Conservation (phyloP, 108 stramenopile species). For the Cyclotella atomus region DNA sequence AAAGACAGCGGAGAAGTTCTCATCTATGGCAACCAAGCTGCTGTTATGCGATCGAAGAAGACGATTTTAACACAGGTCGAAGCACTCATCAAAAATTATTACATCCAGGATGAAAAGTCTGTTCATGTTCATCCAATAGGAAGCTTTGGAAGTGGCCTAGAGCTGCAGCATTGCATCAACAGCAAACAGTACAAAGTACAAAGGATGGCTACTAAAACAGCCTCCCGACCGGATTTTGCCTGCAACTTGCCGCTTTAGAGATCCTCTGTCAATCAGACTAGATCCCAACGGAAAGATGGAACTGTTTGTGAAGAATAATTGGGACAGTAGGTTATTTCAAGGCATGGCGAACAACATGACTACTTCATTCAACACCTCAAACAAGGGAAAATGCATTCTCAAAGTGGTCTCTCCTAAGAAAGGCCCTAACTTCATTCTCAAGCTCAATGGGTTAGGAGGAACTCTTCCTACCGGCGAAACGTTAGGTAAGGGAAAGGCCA, state of each 20-base stretch:
- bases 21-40: slow-evolving; percentile 4
- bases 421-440: background rate
- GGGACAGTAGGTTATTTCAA: background rate
- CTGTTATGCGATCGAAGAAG: background rate
- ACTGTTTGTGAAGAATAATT: background rate
- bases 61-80: background rate
- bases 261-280: background rate
- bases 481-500: background rate
- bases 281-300: background rate
- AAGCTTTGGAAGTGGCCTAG: slow-evolving; percentile 7
- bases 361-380: background rate
- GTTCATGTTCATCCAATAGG: background rate
- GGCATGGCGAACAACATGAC: background rate
- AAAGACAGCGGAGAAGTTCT: background rate
- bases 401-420: background rate
- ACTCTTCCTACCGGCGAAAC: background rate
- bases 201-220: slow-evolving; percentile 3
- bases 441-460: background rate
- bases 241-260: background rate
- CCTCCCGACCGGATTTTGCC: background rate
- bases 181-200: background rate
- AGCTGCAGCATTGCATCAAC: background rate
- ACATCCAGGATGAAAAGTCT: slow-evolving; percentile 2
- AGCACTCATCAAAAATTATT: background rate
- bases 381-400: background rate